A percentile compares a stretch with the other conserved stretches of the same genome.
Conservation (phyloP, 805 yeast genomes). For the Saccharomycopsis selenospora region DNA sequence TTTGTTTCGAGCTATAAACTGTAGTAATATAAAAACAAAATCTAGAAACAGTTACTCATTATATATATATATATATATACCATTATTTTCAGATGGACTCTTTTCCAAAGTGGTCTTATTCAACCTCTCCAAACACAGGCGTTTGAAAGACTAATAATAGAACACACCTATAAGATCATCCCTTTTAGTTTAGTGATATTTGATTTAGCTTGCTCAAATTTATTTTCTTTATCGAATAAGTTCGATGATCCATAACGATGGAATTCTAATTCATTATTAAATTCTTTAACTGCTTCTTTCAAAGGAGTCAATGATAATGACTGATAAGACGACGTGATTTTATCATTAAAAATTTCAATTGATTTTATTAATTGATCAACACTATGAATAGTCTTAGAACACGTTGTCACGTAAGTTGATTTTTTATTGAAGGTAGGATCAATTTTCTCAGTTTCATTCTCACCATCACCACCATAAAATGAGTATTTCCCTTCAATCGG, state of each 20-base stretch:
- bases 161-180: conserved; percentile 3
- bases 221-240: conserved; percentile 4
- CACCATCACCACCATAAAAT: background rate
- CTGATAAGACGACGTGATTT: conserved; percentile 4
- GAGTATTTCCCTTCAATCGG: background rate
- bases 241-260: background rate
- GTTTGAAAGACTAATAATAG: no score
- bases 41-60: no score
- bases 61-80: no score
- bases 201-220: conserved; percentile 7
- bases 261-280: conserved; percentile 9
- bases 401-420: conserved; percentile 14
- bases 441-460: background rate
- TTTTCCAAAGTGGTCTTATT: no score
- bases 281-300: conserved; percentile 1
- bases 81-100: no score
- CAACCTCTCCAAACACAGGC: no score
- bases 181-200: conserved; percentile 17
- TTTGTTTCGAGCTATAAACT: no score
- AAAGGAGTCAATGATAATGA: background rate
- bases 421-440: conserved; percentile 9
- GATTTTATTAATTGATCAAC: background rate
- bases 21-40: no score
- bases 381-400: background rate
- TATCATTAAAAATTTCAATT: conserved; percentile 8